phyloP scores from a whole-genome alignment of 73 alveolate species.

The Blepharisma stoltei region DNA sequence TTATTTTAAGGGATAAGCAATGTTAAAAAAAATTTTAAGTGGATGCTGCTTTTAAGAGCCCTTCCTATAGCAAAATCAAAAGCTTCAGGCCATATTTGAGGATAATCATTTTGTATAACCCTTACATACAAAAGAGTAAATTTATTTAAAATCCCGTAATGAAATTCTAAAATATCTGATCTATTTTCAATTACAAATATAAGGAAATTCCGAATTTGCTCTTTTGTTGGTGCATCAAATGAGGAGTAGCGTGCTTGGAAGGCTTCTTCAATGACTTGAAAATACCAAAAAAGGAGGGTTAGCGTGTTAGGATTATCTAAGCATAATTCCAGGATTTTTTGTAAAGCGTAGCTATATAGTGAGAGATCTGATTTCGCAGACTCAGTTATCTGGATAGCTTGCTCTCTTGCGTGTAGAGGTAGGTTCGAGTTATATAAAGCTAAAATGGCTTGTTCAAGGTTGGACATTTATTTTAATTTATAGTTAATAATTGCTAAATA shows the following conservation, averaged over 20 bases:
- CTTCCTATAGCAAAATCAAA: background rate
- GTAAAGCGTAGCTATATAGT: background rate
- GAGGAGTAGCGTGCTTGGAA: background rate
- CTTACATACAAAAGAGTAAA: conserved; percentile 13
- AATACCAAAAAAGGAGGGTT: conserved; percentile 6
- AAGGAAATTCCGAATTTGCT: background rate
- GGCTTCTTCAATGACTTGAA: conserved; percentile 10
- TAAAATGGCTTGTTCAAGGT: conserved; percentile 1
- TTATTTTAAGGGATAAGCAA: too few relatives aligned
- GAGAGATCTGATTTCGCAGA: background rate
- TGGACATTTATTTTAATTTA: background rate
- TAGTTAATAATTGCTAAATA: too few relatives aligned
- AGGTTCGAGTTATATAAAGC: conserved; percentile 5
- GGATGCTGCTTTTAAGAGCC: background rate
- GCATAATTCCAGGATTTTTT: background rate
- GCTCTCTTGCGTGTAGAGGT: background rate
- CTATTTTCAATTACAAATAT: background rate
- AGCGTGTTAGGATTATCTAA: background rate
- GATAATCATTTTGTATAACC: conserved; percentile 3
- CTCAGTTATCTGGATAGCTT: conserved; percentile 13
- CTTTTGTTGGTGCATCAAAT: background rate
- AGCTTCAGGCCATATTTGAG: conserved; percentile 13
- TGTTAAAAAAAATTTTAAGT: background rate
- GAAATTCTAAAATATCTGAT: background rate
- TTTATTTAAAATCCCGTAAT: conserved; percentile 6